A percentile compares a stretch with the other conserved stretches of the same genome.
Evolutionary conservation across 371 early-diverging fungal species (phyloP).

Genomic region (Smittium culicis): DNA sequence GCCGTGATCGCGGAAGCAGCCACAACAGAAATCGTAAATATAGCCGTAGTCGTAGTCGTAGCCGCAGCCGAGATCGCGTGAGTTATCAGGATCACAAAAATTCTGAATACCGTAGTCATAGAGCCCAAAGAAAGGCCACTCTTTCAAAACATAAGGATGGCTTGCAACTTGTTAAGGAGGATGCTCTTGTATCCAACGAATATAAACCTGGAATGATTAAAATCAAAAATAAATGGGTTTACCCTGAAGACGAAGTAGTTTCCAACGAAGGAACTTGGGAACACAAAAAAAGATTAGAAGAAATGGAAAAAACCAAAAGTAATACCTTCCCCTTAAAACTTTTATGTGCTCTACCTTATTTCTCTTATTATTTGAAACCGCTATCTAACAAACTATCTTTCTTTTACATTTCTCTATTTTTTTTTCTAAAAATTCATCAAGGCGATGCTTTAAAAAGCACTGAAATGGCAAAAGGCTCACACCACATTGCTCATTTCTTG

Average conservation of each 20-base stretch:
- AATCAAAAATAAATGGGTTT: conserved; percentile 24
- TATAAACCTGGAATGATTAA: conserved; percentile 25
- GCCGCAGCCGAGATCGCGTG: conserved; percentile 1
- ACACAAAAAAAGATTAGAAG: conserved; percentile 21
- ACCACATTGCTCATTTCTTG: conserved; percentile 22
- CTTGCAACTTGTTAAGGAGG: background rate
- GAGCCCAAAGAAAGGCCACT: background rate
- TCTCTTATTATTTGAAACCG: too few relatives aligned
- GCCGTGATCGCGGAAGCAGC: too few relatives aligned
- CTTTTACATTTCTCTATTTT: too few relatives aligned
- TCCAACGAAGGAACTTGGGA: conserved; percentile 21
- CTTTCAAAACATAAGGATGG: background rate
- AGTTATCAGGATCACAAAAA: too few relatives aligned
- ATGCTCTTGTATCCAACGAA: conserved; percentile 12
- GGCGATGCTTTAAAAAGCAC: conserved; percentile 18
- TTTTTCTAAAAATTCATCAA: too few relatives aligned
- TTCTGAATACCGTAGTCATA: background rate
- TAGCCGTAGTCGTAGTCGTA: background rate
- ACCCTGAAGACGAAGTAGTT: conserved; percentile 25
- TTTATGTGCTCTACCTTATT: too few relatives aligned
- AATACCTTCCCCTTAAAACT: too few relatives aligned
- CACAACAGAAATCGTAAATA: background rate
- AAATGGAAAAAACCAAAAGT: conserved; percentile 26
- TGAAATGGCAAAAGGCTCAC: conserved; percentile 19
- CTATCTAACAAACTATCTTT: too few relatives aligned